phyloP scores from a whole-genome alignment of 1,139 yeast genomes.

The Yamadazyma buinensis region DNA sequence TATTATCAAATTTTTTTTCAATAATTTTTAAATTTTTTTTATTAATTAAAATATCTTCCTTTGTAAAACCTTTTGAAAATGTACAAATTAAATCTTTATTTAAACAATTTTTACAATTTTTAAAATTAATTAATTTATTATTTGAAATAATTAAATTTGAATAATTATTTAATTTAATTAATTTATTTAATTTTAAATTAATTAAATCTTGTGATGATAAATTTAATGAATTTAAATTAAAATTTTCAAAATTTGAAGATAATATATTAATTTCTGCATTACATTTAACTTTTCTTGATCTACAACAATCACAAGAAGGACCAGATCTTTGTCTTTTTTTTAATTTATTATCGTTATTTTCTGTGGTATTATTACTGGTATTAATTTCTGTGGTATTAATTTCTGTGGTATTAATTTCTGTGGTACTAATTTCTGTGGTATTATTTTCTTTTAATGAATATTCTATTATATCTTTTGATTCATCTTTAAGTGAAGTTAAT shows the following conservation, averaged over 20 bases:
- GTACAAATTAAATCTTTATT: slow-evolving; percentile 42
- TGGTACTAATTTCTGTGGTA: too few species aligned
- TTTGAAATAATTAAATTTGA: slow-evolving; percentile 17
- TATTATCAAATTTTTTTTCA: slow-evolving; percentile 13
- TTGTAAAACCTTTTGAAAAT: slow-evolving; percentile 58
- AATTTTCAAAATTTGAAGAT: background rate
- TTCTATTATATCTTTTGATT: too few species aligned
- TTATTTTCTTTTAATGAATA: too few species aligned
- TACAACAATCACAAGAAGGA: slow-evolving; percentile 72
- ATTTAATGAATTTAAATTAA: too few species aligned
- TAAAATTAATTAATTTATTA: slow-evolving; percentile 45
- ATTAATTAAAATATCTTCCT: slow-evolving; percentile 45
- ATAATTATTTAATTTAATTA: background rate
- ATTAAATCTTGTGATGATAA: slow-evolving; percentile 10
- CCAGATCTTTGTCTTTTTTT: slow-evolving; percentile 64
- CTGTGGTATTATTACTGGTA: background rate
- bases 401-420: too few species aligned
- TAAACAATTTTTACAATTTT: slow-evolving; percentile 48
- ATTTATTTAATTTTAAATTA: slow-evolving; percentile 9
- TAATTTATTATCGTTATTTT: background rate
- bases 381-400: too few species aligned
- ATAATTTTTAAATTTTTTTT: slow-evolving; percentile 15
- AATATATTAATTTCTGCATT: slow-evolving; percentile 53
- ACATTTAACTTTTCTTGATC: slow-evolving; percentile 71
- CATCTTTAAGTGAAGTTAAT: too few species aligned